Evolutionary conservation across 192 early-diverging fungal genomes (phyloP).

Genomic region (Thoreauomyces humboldtii): DNA sequence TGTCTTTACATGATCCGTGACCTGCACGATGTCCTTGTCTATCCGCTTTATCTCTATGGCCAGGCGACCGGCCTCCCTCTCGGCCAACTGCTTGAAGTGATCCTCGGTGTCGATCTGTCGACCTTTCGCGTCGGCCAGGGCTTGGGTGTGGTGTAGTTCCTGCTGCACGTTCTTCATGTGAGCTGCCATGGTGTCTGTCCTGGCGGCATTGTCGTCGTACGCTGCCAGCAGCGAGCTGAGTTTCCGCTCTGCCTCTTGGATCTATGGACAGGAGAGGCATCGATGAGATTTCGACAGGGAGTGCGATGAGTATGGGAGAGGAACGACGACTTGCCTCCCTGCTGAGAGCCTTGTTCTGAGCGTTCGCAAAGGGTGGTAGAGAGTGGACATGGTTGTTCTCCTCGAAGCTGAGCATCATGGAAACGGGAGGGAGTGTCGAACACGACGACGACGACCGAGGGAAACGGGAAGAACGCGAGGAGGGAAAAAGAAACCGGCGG

Average conservation of each 20-base stretch:
- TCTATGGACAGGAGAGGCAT: slow-evolving; percentile 23
- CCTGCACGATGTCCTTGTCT: slow-evolving; percentile 49
- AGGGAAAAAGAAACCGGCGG: no score
- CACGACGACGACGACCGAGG: no score
- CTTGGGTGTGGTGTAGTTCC: slow-evolving; percentile 54
- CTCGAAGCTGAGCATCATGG: slow-evolving; percentile 31
- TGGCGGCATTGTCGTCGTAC: slow-evolving; percentile 51
- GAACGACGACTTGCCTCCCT: slow-evolving; percentile 32
- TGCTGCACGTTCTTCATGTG: slow-evolving; percentile 61
- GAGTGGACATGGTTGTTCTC: slow-evolving; percentile 50
- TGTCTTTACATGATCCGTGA: slow-evolving; percentile 47
- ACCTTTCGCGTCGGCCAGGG: slow-evolving; percentile 51
- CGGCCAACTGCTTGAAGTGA: slow-evolving; percentile 57
- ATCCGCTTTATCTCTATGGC: slow-evolving; percentile 48
- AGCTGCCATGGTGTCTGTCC: slow-evolving; percentile 43
- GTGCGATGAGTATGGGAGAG: no score
- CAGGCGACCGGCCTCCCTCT: slow-evolving; percentile 51
- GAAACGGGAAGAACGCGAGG: no score
- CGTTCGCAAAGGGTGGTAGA: slow-evolving; percentile 58
- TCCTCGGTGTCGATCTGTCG: slow-evolving; percentile 61
- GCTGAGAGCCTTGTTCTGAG: slow-evolving; percentile 49
- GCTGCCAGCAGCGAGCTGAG: slow-evolving; percentile 35
- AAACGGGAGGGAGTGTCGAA: no score
- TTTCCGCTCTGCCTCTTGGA: slow-evolving; percentile 38
- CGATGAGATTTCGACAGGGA: neutral